Evolutionary conservation across 768 basidiomycete species (phyloP).

Genomic region (Pholiota microspora): DNA sequence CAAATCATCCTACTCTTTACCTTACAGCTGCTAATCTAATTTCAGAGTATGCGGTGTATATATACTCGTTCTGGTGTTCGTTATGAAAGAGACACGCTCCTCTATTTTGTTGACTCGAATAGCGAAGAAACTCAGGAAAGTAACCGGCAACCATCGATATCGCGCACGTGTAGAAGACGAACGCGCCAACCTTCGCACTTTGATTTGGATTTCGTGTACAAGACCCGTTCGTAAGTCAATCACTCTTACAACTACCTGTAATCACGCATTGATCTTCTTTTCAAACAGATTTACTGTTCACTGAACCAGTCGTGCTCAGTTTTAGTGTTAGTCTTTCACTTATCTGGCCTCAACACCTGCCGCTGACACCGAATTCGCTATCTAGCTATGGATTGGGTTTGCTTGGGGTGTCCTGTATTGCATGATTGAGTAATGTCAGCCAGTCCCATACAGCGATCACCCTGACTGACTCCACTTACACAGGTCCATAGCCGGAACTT

Average conservation of each 20-base stretch:
- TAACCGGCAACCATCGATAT: slow-evolving; percentile 63
- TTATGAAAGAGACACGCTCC: slow-evolving; percentile 73
- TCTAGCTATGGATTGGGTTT: slow-evolving; percentile 69
- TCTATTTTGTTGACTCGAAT: slow-evolving; percentile 66
- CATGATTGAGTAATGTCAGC: slow-evolving; percentile 49
- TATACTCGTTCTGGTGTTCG: slow-evolving; percentile 44
- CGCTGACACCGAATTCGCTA: not conserved
- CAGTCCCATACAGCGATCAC: not conserved
- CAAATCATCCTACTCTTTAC: not conserved
- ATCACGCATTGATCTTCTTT: not conserved
- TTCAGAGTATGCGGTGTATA: slow-evolving; percentile 51
- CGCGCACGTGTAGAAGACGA: slow-evolving; percentile 65
- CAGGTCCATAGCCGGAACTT: slow-evolving; percentile 58
- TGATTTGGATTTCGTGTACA: slow-evolving; percentile 70
- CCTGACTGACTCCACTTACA: slow-evolving; percentile 19
- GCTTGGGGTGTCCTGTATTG: slow-evolving; percentile 77
- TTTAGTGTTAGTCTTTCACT: slow-evolving; percentile 55
- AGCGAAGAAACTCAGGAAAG: slow-evolving; percentile 61
- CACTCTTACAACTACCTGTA: not conserved
- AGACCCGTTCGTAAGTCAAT: slow-evolving; percentile 64
- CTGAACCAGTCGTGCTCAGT: slow-evolving; percentile 72
- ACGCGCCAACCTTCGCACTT: slow-evolving; percentile 45
- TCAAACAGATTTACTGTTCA: slow-evolving; percentile 54
- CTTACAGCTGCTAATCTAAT: not conserved
- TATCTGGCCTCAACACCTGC: no score